Evolutionary conservation across 352 stramenopile genomes (phyloP), one percentile per base, ranked within the genome.

Genomic region (Phytophthora parvispora): DNA sequence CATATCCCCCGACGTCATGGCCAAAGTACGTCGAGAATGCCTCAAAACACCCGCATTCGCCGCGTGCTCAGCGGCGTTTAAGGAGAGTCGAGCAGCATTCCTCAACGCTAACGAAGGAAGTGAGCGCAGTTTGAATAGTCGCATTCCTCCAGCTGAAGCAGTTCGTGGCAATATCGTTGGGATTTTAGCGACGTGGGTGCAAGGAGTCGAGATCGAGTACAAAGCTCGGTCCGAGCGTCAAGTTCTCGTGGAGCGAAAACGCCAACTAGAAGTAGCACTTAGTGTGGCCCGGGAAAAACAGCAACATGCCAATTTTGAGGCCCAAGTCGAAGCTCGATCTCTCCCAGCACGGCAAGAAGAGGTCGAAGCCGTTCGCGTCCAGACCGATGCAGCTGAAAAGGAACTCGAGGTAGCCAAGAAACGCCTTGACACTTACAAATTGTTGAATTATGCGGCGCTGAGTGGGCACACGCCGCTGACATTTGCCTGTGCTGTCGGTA

Each of bases 131-230:
- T 10, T 27, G 3, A 72, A 59, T 20, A 66, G 67, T 10, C 70
- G 45, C 58, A 73, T 87, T 29, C 80, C 80, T 8, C 47, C 78
- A 8, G 54, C 68, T 12, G 69, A 87, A 1, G 67, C 64, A 4
- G 40, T 95, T 3, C 63, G 72, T 7, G 81, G 80, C 0, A 67
- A 91, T 15, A 75, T 91, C 18, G 72, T 92, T 3, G 64, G 71
- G 3, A 82, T 86, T 24, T 61, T 93, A 4, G 86, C 86, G 3
- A 73, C 82, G 6, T 95, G 88, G 86, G 81, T 94, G 5, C 84
- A 84, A 64, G 86, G 88, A 2, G 86, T 95, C 20, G 88, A 92
- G 56, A 78, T 87, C 27, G 86, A 95, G 57, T 92, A 95, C 65
- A 86, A 84, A n/a, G 73, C 84, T n/a, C 72, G 65, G 29, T 74